Base-by-base conservation (phyloP, 805 yeast species). In the Komagataella phaffii region DNA sequence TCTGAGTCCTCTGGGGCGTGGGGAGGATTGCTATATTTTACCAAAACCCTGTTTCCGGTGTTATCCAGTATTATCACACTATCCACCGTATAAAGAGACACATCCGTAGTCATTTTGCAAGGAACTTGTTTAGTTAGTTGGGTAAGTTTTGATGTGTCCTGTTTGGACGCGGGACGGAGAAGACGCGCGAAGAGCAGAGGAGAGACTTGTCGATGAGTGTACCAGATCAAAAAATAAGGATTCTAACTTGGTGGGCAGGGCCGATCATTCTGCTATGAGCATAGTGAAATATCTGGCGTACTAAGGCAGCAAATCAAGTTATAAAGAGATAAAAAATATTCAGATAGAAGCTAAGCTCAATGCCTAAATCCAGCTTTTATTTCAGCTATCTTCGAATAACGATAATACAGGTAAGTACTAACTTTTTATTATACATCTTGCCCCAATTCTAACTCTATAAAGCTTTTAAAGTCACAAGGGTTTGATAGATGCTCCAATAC, bases 1-100 rank as follows among this genome's bases (percentile, higher is more conserved):
- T 61, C 70, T 61, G 59, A 64, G 23, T 67, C 67, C 5, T 64
- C 61, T 23, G 60, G 58, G 45, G 60, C 66, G 56, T 81, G 82
- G 45, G 88, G 85, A 8, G 84, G 79, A 50, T 74, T 72, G 71
- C 84, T 91, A 73, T 91, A 93, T 63, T 90, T 90, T 56, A 96
- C 83, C 61, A 78, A 85, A 45, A 93, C 69, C 59, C 98, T 73
- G 52, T 80, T 76, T 14, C 96, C 96, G 52, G 83, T 84, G 59
- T 73, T 78, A 65, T 90, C 97, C 57, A 93, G 77, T 57, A 93
- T 77, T 58, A 91, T 68, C 47, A 85, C 73, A 3, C 96, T 93
- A 45, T 85, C 76, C 50, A 91, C 81, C 6, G 96, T 75, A 71
- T 91, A 90, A 53, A 93, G 74, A 7, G 95, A 83, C 36, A 63